Percentiles rank a stretch among this genome's conserved stretches.
These are phyloP conservation scores for Erodium moschatum DNA, from an alignment of 441 rosid species.

Conservation along the genomic window DNA sequence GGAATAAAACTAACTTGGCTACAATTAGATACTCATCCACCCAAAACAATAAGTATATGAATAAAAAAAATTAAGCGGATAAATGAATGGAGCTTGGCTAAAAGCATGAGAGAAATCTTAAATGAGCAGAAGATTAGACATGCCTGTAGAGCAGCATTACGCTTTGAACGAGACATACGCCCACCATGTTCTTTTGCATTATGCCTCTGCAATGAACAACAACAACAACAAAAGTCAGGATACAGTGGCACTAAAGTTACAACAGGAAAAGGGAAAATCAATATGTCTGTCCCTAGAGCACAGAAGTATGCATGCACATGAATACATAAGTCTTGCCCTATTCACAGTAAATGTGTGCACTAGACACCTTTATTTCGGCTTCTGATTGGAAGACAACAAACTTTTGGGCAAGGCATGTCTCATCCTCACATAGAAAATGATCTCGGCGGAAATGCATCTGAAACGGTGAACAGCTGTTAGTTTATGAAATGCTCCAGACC, in stretches of 20 bases:
- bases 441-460: constrained; percentile 86
- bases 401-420: constrained; percentile 78
- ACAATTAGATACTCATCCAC: neutral
- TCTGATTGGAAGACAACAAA: constrained; percentile 76
- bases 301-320: neutral
- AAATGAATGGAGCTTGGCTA: neutral
- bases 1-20: neutral
- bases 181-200: constrained; percentile 86
- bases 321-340: too few species aligned
- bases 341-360: too few species aligned
- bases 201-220: constrained; percentile 54
- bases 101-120: neutral
- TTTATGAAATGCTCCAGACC: constrained; percentile 6
- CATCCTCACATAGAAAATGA: constrained; percentile 90
- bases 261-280: constrained; percentile 4
- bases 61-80: constrained; percentile 2
- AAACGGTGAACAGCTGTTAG: constrained; percentile 16
- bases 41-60: neutral
- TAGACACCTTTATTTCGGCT: constrained; percentile 71
- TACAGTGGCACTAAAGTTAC: neutral
- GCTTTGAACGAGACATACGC: constrained; percentile 80
- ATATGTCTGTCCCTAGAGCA: neutral
- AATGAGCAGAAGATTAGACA: constrained; percentile 7
- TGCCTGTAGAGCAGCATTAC: constrained; percentile 88
- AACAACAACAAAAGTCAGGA: neutral